Evolutionary conservation across 148 eudicot genomes (phyloP).

Genomic region (Silene conica): DNA sequence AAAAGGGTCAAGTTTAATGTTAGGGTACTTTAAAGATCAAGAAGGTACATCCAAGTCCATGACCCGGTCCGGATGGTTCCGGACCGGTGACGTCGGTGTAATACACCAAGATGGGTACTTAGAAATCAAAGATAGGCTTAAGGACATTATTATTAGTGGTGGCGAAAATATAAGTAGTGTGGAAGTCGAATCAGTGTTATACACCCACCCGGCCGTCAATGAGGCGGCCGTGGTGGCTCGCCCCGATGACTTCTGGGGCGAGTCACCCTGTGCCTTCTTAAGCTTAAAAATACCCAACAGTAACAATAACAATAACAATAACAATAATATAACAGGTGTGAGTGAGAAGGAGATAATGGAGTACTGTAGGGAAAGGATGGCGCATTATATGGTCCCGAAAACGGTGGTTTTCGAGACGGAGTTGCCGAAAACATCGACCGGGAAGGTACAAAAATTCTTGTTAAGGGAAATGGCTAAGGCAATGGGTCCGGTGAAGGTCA

Average conservation of each 20-base stretch:
- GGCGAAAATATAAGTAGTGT: conserved; percentile 36
- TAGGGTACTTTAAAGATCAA: conserved; percentile 56
- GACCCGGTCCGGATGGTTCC: conserved; percentile 52
- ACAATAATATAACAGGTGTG: neutral
- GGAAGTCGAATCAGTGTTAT: conserved; percentile 34
- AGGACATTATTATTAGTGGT: conserved; percentile 55
- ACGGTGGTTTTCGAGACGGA: conserved; percentile 52
- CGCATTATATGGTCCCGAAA: conserved; percentile 58
- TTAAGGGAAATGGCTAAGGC: conserved; percentile 44
- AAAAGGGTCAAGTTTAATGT: conserved; percentile 46
- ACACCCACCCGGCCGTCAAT: conserved; percentile 28
- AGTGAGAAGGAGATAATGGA: conserved; percentile 39
- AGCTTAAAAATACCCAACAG: conserved; percentile 32
- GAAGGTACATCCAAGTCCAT: conserved; percentile 37
- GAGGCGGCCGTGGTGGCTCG: conserved; percentile 42
- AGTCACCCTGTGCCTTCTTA: conserved; percentile 41
- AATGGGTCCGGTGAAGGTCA: conserved; percentile 26
- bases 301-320: neutral
- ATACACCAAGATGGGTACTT: conserved; percentile 62
- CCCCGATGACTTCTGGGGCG: conserved; percentile 41
- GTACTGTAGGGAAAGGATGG: conserved; percentile 49
- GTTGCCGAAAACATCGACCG: conserved; percentile 65
- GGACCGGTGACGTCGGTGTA: conserved; percentile 67
- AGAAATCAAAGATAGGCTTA: conserved; percentile 58
- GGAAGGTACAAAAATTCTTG: conserved; percentile 55